Evolutionary conservation across 2,329 filamentous ascomycete species (phyloP).

Genomic region (Magnaporthiopsis incrustans): DNA sequence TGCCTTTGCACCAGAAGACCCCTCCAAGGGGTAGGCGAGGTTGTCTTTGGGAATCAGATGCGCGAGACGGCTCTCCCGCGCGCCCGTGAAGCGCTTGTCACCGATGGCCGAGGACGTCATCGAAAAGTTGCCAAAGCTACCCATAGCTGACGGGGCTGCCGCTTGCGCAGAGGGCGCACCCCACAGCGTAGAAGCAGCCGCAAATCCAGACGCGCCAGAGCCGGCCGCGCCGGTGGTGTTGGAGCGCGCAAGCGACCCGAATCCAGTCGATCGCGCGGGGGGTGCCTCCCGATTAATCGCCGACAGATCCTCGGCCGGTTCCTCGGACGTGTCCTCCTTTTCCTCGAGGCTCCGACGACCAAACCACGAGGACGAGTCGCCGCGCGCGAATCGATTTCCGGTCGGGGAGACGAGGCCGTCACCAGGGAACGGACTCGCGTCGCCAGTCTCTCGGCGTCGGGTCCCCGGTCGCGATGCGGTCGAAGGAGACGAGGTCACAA

Average conservation of each 20-base stretch:
- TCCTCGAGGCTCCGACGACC: conserved; percentile 44
- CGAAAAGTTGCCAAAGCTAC: conserved; percentile 88
- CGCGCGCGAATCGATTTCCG: conserved; percentile 49
- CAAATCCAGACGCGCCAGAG: conserved; percentile 32
- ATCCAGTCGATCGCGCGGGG: conserved; percentile 25
- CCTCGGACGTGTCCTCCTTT: conserved; percentile 45
- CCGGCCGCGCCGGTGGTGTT: conserved; percentile 33
- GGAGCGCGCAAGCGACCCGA: conserved; percentile 43
- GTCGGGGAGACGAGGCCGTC: conserved; percentile 53
- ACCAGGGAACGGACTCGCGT: conserved; percentile 55
- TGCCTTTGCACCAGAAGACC: conserved; percentile 27
- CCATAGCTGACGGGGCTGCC: conserved; percentile 63
- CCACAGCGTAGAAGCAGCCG: conserved; percentile 36
- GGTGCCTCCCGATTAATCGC: conserved; percentile 13
- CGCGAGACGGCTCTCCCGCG: conserved; percentile 77
- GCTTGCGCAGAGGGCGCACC: conserved; percentile 40
- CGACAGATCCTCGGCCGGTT: conserved; percentile 39
- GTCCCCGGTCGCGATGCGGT: conserved; percentile 62
- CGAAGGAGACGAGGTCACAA: conserved; percentile 66
- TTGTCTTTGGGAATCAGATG: conserved; percentile 75
- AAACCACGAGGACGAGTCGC: conserved; percentile 53
- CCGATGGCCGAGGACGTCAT: conserved; percentile 48
- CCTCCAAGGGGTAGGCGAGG: conserved; percentile 43
- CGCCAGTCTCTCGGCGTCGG: conserved; percentile 73
- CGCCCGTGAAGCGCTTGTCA: conserved; percentile 66